Percentiles rank a stretch among this genome's conserved stretches.
These are phyloP conservation scores for Colletotrichum sp. DNA, from an alignment of 2,329 filamentous ascomycete genomes.

Conservation along the genomic window DNA sequence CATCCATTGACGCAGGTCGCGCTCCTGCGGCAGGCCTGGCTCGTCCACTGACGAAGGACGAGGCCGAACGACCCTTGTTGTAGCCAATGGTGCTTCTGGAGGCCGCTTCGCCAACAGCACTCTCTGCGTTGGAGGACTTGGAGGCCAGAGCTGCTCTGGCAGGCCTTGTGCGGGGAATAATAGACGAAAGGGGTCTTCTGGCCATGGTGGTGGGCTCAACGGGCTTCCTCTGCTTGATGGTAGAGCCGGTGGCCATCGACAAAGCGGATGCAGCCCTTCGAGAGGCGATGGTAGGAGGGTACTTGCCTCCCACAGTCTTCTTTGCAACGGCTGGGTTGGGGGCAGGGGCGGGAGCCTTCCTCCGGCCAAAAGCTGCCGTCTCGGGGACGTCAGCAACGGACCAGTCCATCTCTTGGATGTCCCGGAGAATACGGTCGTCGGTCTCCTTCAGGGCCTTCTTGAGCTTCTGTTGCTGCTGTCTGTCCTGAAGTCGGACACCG, in stretches of 20 bases:
- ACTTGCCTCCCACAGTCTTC: conserved; percentile 23
- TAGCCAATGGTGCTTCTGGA: conserved; percentile 88
- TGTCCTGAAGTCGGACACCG: conserved; percentile 67
- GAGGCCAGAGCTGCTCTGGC: conserved; percentile 46
- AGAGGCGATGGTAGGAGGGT: conserved; percentile 39
- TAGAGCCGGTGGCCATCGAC: conserved; percentile 38
- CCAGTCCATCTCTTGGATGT: conserved; percentile 68
- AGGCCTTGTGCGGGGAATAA: conserved; percentile 33
- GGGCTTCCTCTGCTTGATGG: conserved; percentile 25
- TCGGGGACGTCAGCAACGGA: conserved; percentile 62
- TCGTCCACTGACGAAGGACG: conserved; percentile 42
- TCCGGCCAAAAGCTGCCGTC: conserved; percentile 38
- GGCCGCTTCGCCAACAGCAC: conserved; percentile 66
- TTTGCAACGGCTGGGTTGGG: conserved; percentile 24
- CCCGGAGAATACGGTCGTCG: conserved; percentile 71
- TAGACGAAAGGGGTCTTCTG: conserved; percentile 32
- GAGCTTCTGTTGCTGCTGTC: conserved; percentile 61
- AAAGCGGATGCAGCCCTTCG: conserved; percentile 60
- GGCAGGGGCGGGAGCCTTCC: conserved; percentile 29
- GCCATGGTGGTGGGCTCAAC: conserved; percentile 16
- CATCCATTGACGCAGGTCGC: conserved; percentile 1
- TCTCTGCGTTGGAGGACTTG: conserved; percentile 58
- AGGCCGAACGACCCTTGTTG: conserved; percentile 72
- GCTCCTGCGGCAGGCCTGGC: conserved; percentile 19
- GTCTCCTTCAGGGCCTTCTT: conserved; percentile 58